Evolutionary conservation across 1,284 basidiomycete genomes (phyloP), one percentile per base, ranked within the genome.

Genomic region (Neonothopanus nambi): DNA sequence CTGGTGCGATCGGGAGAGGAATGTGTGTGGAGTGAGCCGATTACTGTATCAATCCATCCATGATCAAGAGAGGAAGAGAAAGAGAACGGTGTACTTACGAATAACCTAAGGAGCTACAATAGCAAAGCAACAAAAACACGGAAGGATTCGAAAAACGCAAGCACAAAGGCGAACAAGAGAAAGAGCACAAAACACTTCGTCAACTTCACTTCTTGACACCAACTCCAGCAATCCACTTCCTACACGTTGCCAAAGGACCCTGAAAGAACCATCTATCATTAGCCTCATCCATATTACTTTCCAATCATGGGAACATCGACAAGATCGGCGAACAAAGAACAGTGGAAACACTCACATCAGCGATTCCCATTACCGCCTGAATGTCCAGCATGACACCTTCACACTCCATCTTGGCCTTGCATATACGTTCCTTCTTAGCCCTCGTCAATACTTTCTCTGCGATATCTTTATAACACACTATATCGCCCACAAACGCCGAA

Each of bases 301-400:
- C 2, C 30, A 11, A 33, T 33, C 30, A 33, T 13, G 30, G 30
- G n/a, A 30, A 45, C 43, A 45, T 35, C 17, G 18, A 43, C 7
- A 17, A 17, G 12, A 26, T 20, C 13, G 17, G 37, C 54, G 53
- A 42, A 23, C 12, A 53, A 35, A 50, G 13, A 38, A 43, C n/a
- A 11, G 45, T 18, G 45, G 6, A 15, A 36, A 23, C 9, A 53
- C 70, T 63, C 62, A 82, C 81, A 44, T 74, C 67, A 12, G 71
- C 66, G 33, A 79, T 57, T 15, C 65, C 69, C 46, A 82, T 59
- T 21, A 76, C 58, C 6, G 71, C 73, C 51, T 68, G 68, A 36
- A 84, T 64, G 51, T 83, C 81, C 51, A 70, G 59, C 51, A 76
- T 61, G 33, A 82, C 74, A 17, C 68, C 70, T 45, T 70, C 65